A percentile compares a stretch with the other conserved stretches of the same genome.
These are phyloP conservation scores for Calonectria pseudoturangicola DNA, from an alignment of 2,329 filamentous ascomycete genomes.

Conservation along the genomic window DNA sequence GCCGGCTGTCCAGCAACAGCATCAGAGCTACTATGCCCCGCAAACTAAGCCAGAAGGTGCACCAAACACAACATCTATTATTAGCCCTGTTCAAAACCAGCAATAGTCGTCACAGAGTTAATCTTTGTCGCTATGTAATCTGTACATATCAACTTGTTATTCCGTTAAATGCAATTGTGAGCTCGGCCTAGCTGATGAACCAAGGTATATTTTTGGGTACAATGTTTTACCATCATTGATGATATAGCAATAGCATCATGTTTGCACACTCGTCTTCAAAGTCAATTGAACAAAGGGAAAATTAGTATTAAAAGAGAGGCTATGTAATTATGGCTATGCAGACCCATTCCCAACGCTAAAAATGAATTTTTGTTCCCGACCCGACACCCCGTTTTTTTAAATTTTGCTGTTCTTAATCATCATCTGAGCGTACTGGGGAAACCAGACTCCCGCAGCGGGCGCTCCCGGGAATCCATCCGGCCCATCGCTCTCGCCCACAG, in stretches of 20 bases:
- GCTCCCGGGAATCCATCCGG: conserved; percentile 11
- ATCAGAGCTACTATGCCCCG: neutral
- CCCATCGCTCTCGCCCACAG: conserved; percentile 34
- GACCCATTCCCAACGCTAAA: conserved; percentile 7
- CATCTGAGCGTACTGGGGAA: conserved; percentile 34
- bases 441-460: conserved; percentile 30
- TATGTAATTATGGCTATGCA: conserved; percentile 10
- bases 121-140: neutral
- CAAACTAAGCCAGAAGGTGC: neutral
- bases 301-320: conserved; percentile 21
- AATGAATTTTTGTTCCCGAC: neutral
- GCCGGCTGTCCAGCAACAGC: conserved; percentile 9
- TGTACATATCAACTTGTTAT: too few relatives aligned
- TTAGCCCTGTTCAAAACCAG: conserved; percentile 20
- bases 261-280: too few relatives aligned
- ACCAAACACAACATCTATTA: neutral
- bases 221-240: too few relatives aligned
- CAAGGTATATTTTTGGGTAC: neutral
- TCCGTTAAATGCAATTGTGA: too few relatives aligned
- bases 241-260: too few relatives aligned
- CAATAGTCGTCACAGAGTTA: neutral
- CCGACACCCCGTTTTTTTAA: neutral
- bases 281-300: conserved; percentile 8
- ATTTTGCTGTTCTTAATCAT: conserved; percentile 35
- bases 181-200: too few relatives aligned